Conservation (phyloP, 2,329 filamentous ascomycete genomes). For the Cordyceps javanica region DNA sequence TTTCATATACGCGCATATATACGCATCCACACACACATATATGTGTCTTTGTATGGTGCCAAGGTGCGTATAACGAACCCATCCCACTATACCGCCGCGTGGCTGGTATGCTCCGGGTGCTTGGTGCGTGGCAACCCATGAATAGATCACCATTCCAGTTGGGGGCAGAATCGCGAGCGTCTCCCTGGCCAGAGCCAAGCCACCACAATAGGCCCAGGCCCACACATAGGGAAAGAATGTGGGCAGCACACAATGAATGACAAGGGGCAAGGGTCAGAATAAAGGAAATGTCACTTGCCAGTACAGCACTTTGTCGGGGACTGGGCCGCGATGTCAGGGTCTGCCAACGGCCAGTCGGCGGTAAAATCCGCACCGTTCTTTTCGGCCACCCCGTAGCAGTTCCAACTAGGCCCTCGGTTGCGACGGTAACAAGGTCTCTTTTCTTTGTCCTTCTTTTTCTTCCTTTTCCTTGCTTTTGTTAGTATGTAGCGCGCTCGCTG, state of each 20-base stretch:
- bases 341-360: neutral
- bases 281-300: neutral
- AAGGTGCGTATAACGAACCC: too few species aligned
- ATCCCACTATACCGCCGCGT: neutral
- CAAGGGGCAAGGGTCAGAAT: too few species aligned
- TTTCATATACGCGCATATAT: neutral
- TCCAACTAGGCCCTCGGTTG: neutral
- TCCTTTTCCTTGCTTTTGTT: too few species aligned
- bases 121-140: slow-evolving; percentile 3
- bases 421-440: neutral
- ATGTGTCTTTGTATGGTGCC: too few species aligned
- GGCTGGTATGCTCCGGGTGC: neutral
- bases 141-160: slow-evolving; percentile 10
- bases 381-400: neutral
- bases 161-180: neutral
- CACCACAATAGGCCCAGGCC: neutral
- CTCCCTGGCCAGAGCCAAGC: neutral
- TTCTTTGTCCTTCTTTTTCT: neutral
- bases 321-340: neutral
- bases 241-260: neutral
- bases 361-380: neutral
- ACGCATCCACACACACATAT: too few species aligned
- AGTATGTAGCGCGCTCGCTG: too few species aligned
- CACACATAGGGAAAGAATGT: slow-evolving; percentile 3
- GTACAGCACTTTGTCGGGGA: neutral